Conservation (phyloP, 305 asterid genomes). For the Andrographis paniculata region DNA sequence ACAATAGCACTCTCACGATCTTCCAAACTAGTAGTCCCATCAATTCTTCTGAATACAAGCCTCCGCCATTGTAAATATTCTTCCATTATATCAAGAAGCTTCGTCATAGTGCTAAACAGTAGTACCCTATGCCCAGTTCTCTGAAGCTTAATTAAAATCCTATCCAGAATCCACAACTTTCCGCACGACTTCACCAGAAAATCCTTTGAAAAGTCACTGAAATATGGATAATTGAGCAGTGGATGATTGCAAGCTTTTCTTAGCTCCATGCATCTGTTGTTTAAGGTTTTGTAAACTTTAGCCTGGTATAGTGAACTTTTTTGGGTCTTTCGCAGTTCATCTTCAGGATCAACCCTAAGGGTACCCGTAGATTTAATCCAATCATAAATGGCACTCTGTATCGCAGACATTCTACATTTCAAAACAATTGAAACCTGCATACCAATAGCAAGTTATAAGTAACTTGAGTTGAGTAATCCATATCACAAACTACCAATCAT, state of each 20-base stretch:
- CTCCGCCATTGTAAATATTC: constrained; percentile 98
- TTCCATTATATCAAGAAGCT: constrained; percentile 94
- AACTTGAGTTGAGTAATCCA: constrained; percentile 5
- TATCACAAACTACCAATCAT: neutral
- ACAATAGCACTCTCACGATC: constrained; percentile 98
- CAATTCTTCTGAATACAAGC: constrained; percentile 91
- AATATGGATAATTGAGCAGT: constrained; percentile 90
- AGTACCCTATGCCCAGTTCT: constrained; percentile 93
- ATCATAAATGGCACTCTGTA: constrained; percentile 91
- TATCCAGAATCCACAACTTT: constrained; percentile 89
- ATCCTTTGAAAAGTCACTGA: constrained; percentile 79
- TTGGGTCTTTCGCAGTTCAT: constrained; percentile 67
- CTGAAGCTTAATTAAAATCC: constrained; percentile 87
- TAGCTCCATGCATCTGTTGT: constrained; percentile 98
- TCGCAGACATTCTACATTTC: constrained; percentile 95
- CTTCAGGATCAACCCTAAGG: constrained; percentile 96
- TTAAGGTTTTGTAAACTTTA: constrained; percentile 61
- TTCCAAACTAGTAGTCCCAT: constrained; percentile 96
- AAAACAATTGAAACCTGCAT: constrained; percentile 90
- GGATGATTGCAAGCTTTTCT: constrained; percentile 98
- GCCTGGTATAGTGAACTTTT: constrained; percentile 80
- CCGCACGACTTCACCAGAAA: constrained; percentile 97
- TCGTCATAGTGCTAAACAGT: constrained; percentile 97
- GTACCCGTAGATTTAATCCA: constrained; percentile 99
- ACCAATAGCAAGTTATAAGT: constrained; percentile 26